Base-by-base conservation (phyloP, 2,329 filamentous ascomycete species). In the Hyphodiscus sp. region DNA sequence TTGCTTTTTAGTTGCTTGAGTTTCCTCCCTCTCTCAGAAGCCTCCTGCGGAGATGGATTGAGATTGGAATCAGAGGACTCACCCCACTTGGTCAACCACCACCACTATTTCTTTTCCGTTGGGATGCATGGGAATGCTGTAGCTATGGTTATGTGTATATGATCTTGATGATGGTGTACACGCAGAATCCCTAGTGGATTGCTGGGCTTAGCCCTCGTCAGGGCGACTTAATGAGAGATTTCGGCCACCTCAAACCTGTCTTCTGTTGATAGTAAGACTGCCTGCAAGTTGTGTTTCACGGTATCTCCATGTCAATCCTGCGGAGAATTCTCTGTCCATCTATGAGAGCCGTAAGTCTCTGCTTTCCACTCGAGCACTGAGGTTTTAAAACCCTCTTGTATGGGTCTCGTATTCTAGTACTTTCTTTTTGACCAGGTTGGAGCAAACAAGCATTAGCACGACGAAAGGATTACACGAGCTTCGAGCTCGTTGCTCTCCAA, bases 41-140 rank as follows among this genome's bases (percentile, higher is more conserved):
- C 45, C 23, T 47, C n/a, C 23, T 33, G 26, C 18, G 47, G 20
- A 41, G 16, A 29, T n/a, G 20, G 38, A 26, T 8, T 26, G 23
- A 13, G n/a, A 38, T 48, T 43, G 48, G 49, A 47, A 59, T 45
- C 45, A 52, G 44, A 55, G 54, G 38, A 53, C 51, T 53, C 55
- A 56, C 58, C 62, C 58, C 57, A 65, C 62, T 61, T 58, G 60
- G 65, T 65, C 60, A 63, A 63, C 63, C 58, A 61, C 63, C 62
- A 61, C 53, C 63, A 58, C 53, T 60, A 57, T 61, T 57, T 60
- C 59, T 52, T 68, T 65, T 67, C 61, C 67, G 62, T 67, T 67
- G 64, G 65, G 62, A 68, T 68, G 63, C 58, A 67, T 68, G 63
- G 61, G 51, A 54, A 64, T 61, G 61, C 62, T 65, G 53, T 62